Evolutionary conservation across 1,284 basidiomycete species (phyloP).

Genomic region (Ceratobasidium sp.): DNA sequence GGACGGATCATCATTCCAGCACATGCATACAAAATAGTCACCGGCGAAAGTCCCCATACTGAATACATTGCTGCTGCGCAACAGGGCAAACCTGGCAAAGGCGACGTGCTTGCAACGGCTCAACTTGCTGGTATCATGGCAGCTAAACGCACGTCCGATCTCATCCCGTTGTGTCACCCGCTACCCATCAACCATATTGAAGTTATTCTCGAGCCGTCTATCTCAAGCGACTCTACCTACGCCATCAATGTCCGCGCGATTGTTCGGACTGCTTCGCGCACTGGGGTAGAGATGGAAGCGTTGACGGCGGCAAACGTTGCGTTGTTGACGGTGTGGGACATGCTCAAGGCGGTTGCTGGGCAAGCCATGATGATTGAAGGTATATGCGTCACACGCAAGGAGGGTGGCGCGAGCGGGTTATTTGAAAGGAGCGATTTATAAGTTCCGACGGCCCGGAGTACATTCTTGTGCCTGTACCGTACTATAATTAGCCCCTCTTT

Average conservation of each 20-base stretch:
- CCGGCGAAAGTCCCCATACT: slow-evolving; percentile 52
- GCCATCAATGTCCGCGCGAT: slow-evolving; percentile 75
- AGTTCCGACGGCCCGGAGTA: neutral
- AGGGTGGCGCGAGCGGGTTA: slow-evolving; percentile 41
- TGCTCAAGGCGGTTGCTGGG: slow-evolving; percentile 90
- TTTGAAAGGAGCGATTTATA: slow-evolving; percentile 26
- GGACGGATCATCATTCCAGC: slow-evolving; percentile 81
- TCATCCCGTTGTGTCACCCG: slow-evolving; percentile 90
- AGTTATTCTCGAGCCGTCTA: slow-evolving; percentile 69
- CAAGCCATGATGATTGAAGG: slow-evolving; percentile 71
- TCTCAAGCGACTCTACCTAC: slow-evolving; percentile 55
- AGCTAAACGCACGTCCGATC: slow-evolving; percentile 81
- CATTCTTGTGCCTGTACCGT: no score
- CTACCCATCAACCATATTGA: slow-evolving; percentile 77
- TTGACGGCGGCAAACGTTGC: slow-evolving; percentile 84
- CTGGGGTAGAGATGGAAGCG: slow-evolving; percentile 96
- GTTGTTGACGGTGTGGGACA: slow-evolving; percentile 89
- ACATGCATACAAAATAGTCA: slow-evolving; percentile 74
- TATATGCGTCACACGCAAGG: slow-evolving; percentile 28
- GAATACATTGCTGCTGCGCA: slow-evolving; percentile 45
- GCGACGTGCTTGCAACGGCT: slow-evolving; percentile 81
- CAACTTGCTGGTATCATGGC: slow-evolving; percentile 90
- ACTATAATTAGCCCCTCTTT: neutral
- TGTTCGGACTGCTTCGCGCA: slow-evolving; percentile 81
- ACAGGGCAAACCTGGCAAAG: slow-evolving; percentile 72